Conservation (phyloP, 208 protist species). For the Trichomonas tenax region DNA sequence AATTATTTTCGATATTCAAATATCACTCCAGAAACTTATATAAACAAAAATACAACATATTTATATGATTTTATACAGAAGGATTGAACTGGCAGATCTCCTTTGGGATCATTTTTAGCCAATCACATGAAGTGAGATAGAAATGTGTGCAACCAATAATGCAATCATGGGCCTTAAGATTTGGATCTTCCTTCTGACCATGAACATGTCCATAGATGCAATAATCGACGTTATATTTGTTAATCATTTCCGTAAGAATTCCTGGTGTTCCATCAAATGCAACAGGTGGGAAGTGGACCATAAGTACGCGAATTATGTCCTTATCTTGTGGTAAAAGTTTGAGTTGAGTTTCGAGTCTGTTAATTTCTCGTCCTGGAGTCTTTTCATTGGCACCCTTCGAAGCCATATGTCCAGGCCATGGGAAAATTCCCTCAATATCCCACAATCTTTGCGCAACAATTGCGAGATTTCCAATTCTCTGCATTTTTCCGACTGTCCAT, state of each 20-base stretch:
- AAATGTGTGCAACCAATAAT: neutral
- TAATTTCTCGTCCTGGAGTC: neutral
- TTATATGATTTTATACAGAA: neutral
- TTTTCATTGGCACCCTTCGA: neutral
- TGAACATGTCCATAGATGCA: neutral
- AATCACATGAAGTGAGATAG: neutral
- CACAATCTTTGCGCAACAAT: neutral
- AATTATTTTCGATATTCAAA: no score
- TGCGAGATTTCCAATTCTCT: neutral
- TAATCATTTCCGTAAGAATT: neutral
- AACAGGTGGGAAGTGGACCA: neutral
- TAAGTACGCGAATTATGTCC: neutral
- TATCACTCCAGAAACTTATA: no score
- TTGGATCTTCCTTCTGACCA: neutral
- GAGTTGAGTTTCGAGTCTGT: neutral
- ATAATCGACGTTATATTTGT: neutral
- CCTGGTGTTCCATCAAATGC: neutral
- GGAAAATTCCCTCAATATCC: neutral
- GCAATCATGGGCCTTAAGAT: neutral
- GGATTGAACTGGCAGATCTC: neutral
- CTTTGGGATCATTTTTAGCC: slow-evolving; percentile 1
- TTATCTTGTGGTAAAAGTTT: neutral
- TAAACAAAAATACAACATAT: neutral
- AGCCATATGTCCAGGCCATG: neutral
- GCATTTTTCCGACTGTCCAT: neutral